phyloP scores from a whole-genome alignment of 2,329 filamentous ascomycete species.

The Talaromyces albobiverticillius region DNA sequence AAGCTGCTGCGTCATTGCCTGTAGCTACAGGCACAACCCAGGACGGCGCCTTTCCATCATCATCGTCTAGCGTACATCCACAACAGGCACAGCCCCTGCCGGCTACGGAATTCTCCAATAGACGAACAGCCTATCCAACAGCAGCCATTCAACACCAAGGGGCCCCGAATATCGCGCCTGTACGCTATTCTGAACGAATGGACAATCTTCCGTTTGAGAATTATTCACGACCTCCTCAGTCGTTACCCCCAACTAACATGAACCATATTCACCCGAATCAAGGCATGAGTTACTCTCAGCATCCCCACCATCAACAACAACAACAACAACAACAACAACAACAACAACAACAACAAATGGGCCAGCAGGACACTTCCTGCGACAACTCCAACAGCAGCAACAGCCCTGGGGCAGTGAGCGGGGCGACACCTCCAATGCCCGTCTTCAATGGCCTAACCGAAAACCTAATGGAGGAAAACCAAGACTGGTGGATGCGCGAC shows the following conservation, averaged over 20 bases:
- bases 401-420: constrained; percentile 34
- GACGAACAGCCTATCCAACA: neutral
- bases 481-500: constrained; percentile 64
- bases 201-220: neutral
- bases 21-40: neutral
- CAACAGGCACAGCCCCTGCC: constrained; percentile 9
- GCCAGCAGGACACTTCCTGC: constrained; percentile 21
- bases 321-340: neutral
- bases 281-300: constrained; percentile 1
- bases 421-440: constrained; percentile 43
- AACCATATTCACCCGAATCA: neutral
- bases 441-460: constrained; percentile 58
- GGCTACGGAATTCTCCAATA: constrained; percentile 13
- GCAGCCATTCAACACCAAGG: constrained; percentile 1
- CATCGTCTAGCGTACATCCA: neutral
- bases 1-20: constrained; percentile 10
- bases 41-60: constrained; percentile 3
- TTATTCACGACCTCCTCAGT: constrained; percentile 2
- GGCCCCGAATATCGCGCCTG: neutral
- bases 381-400: constrained; percentile 22
- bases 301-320: neutral
- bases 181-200: neutral
- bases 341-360: constrained; percentile 22
- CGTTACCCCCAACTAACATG: neutral
- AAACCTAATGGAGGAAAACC: constrained; percentile 59